These are phyloP conservation scores for Calcarisporium arbuscula DNA, from an alignment of 2,329 filamentous ascomycete species.

Conservation along the genomic window DNA sequence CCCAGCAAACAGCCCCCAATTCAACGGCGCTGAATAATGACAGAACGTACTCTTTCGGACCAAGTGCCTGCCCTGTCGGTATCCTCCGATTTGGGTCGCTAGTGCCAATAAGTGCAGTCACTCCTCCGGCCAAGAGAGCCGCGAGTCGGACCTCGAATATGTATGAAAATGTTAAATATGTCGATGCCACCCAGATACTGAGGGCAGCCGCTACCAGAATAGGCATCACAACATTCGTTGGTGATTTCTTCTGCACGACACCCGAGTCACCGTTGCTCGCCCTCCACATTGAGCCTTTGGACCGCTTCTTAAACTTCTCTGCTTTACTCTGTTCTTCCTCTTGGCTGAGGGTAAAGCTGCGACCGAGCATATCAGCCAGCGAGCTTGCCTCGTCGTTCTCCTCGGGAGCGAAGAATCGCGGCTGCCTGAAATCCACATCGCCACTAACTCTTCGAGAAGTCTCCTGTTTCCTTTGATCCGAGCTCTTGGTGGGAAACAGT, in stretches of 20 bases:
- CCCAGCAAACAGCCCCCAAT: constrained; percentile 26
- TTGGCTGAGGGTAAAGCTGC: constrained; percentile 35
- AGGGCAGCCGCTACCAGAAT: constrained; percentile 16
- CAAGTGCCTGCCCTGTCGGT: constrained; percentile 11
- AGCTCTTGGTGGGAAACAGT: constrained; percentile 2
- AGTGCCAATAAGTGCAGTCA: constrained; percentile 22
- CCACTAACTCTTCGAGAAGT: constrained; percentile 11
- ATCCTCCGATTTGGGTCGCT: constrained; percentile 17
- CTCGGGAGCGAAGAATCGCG: constrained; percentile 51
- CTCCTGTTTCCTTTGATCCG: constrained; percentile 5
- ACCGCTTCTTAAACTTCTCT: constrained; percentile 1
- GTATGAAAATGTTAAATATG: constrained; percentile 15
- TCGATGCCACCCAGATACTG: constrained; percentile 19
- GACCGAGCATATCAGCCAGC: constrained; percentile 37
- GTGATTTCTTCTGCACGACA: no score
- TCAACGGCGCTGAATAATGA: constrained; percentile 24
- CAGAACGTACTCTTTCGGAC: constrained; percentile 14
- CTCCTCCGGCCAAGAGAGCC: constrained; percentile 19
- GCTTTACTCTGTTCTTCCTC: constrained; percentile 14
- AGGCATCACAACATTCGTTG: no score
- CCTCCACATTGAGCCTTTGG: background rate
- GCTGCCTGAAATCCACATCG: constrained; percentile 47
- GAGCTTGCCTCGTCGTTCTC: constrained; percentile 30
- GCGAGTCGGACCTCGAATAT: constrained; percentile 20
- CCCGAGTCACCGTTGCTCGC: background rate